Conservation (phyloP, 1,284 basidiomycete genomes). For the Amylostereum areolatum region DNA sequence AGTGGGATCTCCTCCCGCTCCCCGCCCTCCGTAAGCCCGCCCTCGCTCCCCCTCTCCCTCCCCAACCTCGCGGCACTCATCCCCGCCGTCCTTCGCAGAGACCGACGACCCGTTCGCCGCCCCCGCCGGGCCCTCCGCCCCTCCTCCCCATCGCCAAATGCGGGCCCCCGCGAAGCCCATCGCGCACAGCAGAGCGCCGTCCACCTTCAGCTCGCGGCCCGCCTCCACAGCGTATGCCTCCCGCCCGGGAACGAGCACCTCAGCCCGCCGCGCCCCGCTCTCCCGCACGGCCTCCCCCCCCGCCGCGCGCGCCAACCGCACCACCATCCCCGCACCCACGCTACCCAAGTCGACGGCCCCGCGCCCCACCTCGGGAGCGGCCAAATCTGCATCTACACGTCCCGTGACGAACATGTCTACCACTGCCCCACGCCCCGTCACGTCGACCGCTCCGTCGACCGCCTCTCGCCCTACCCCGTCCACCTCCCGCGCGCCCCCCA, state of each 20-base stretch:
- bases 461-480: background rate
- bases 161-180: constrained; percentile 3
- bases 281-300: background rate
- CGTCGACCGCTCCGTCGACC: background rate
- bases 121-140: constrained; percentile 1
- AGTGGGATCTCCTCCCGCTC: constrained; percentile 13
- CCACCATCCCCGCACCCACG: background rate
- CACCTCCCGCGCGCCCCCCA: constrained; percentile 5
- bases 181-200: background rate
- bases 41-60: background rate
- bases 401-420: constrained; percentile 5
- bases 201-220: background rate
- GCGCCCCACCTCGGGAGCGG: background rate
- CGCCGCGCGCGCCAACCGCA: background rate
- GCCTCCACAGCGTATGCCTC: background rate
- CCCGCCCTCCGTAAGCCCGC: constrained; percentile 20
- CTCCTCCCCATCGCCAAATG: background rate
- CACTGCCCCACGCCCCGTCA: constrained; percentile 3
- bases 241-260: background rate
- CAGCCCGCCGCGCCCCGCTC: background rate
- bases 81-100: background rate
- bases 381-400: too few relatives aligned
- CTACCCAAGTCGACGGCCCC: background rate
- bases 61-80: too few relatives aligned
- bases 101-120: constrained; percentile 8